These are phyloP conservation scores for Fraxinus anomala DNA, from an alignment of 257 asterid genomes.

Conservation along the genomic window DNA sequence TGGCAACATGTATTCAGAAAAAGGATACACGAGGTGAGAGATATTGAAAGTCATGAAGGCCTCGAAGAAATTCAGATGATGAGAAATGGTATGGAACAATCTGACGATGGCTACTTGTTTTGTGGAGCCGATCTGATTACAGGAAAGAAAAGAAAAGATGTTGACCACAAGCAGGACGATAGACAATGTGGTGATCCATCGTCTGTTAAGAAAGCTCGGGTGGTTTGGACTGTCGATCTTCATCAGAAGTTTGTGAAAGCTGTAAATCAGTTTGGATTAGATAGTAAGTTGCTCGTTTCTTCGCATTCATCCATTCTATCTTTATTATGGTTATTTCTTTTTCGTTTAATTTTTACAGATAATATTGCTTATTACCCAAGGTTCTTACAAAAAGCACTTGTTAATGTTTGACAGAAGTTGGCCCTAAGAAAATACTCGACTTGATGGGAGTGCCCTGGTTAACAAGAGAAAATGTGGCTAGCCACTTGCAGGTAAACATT, in stretches of 20 bases:
- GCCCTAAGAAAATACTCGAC: slow-evolving; percentile 91
- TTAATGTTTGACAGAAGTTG: slow-evolving; percentile 60
- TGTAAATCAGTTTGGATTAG: slow-evolving; percentile 62
- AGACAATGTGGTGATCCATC: slow-evolving; percentile 47
- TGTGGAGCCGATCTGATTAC: slow-evolving; percentile 47
- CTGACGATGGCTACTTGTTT: slow-evolving; percentile 50
- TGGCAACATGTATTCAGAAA: slow-evolving; percentile 87
- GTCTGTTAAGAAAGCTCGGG: slow-evolving; percentile 71
- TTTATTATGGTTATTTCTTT: not conserved
- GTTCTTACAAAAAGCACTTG: not conserved
- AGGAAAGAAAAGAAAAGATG: slow-evolving; percentile 66
- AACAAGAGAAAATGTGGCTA: slow-evolving; percentile 88
- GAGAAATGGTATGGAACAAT: slow-evolving; percentile 44
- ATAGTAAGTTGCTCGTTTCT: slow-evolving; percentile 48
- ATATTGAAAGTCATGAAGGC: slow-evolving; percentile 40
- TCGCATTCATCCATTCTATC: not conserved
- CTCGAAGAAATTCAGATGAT: slow-evolving; percentile 42
- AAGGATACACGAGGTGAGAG: slow-evolving; percentile 56
- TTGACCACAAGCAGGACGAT: slow-evolving; percentile 52
- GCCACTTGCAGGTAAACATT: slow-evolving; percentile 79
- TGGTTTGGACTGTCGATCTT: slow-evolving; percentile 72
- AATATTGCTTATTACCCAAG: no score
- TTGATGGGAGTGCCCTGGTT: slow-evolving; percentile 88
- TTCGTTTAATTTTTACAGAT: no score
- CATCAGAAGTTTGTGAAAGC: slow-evolving; percentile 73